Base-by-base conservation (phyloP, 2,329 filamentous ascomycete genomes). In the Pleomassaria siparia region DNA sequence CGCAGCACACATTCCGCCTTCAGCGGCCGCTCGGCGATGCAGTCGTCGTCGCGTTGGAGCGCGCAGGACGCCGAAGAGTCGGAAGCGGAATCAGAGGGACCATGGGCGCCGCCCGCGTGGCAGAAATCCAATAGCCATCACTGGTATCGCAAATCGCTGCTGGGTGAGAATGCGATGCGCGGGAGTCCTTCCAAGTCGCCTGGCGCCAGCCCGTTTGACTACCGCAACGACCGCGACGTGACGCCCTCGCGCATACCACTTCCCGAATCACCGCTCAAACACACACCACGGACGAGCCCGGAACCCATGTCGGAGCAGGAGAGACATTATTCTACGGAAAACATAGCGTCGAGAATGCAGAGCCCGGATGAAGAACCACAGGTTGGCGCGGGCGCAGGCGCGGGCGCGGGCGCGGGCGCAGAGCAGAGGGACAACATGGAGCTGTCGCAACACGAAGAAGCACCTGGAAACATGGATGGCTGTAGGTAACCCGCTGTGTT, bases 41-140 rank as follows among this genome's bases (percentile, higher is more conserved):
- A 81, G 56, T 84, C 79, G 40, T 69, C 65, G 46, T 46, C 46
- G 36, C 63, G 67, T 42, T 71, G 66, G 66, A 71, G 67, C 54
- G 44, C 57, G 6, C 63, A 60, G 12, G 66, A 69, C 28, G 55
- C 60, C 3, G 77, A 68, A 13, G 72, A 75, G 50, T 69, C 71
- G 40, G 75, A 76, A 47, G 62, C 71, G 44, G 75, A 80, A 49
- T 75, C 75, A 43, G 72, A 74, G 26, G 68, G 65, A 1, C 81
- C 81, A 25, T 87, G 83, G 82, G 84, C 82, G 44, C 85, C 85
- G 32, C 85, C 85, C 2, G 83, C 83, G 11, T 85, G 84, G 76
- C 76, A 81, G 54, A 79, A 77, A 59, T 75, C 76, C 51, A 82
- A 80, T 54, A 84, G 79, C 62, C 76, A 77, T 62, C 76, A 77